Evolutionary conservation across 78 protist genomes (phyloP), one percentile per base, ranked within the genome.

Genomic region (Monosiga brevicollis): DNA sequence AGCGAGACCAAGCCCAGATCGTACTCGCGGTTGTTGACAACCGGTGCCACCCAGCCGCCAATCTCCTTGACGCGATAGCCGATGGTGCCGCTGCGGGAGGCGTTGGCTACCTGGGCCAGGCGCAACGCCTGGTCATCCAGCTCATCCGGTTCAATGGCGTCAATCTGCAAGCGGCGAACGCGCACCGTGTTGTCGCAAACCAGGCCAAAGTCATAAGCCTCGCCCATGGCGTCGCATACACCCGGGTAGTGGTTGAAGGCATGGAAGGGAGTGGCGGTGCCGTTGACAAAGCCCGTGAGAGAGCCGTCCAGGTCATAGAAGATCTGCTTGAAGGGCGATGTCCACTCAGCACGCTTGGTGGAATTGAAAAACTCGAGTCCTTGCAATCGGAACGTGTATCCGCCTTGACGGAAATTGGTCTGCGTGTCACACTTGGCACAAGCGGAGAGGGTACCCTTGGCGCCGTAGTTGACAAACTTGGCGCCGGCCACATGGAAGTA

Each of bases 251-350:
- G 62, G 62, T 49, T 49, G 29, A 6, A 49, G 29, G 62, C 62
- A 15, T 49, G 15, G 62, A 20, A 49, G 62, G 62, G 62, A 6
- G 62, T 49, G 39, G 54, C 79, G 55, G 39, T 32, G 79, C 79
- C 79, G 62, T 23, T 2, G 34, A 32, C 34, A 1, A 11, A 3
- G 81, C 81, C 81, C 34, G 71, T 42, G 22, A 77, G 72, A 26
- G 81, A 42, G 38, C 81, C 81, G 81, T 77, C 81, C 25, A 77
- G 72, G 38, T 77, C 81, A 37, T 42, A 71, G 70, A 2, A 77
- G 37, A 77, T 3, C 22, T 36, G 37, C 36, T 40, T 32, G 71
- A 25, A 32, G 37, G n/a, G 39, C 79, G 32, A 37, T 54, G 23
- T 23, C 29, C 23, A 76, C 35, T 6, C 1, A 23, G 54, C 79